Evolutionary conservation across 441 rosid genomes (phyloP).

Genomic region (Mallotus repandus): DNA sequence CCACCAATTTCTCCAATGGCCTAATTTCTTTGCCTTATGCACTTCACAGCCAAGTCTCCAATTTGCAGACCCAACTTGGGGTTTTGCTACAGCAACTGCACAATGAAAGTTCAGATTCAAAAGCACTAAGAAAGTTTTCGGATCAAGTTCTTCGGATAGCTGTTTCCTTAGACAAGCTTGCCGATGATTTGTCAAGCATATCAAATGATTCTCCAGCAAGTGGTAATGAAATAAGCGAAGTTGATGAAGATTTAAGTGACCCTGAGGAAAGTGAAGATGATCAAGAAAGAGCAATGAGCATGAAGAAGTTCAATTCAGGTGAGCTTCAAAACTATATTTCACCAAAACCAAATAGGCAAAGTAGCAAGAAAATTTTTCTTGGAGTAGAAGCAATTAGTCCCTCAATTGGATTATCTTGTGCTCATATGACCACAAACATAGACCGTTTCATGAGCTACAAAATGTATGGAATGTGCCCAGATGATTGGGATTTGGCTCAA

Average conservation of each 20-base stretch:
- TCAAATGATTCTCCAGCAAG: conserved; percentile 17
- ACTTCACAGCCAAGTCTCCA: conserved; percentile 36
- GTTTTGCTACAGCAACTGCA: conserved; percentile 43
- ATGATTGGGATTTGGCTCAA: conserved; percentile 46
- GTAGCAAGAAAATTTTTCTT: conserved; percentile 43
- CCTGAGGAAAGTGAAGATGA: conserved; percentile 31
- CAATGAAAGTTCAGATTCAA: conserved; percentile 25
- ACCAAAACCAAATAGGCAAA: conserved; percentile 39
- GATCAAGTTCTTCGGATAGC: conserved; percentile 47
- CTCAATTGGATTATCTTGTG: conserved; percentile 42
- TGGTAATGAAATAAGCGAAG: conserved; percentile 29
- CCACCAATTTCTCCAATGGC: conserved; percentile 6
- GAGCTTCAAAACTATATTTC: conserved; percentile 44
- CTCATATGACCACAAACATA: conserved; percentile 27
- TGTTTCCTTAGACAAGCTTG: conserved; percentile 45
- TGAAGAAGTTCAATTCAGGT: conserved; percentile 33
- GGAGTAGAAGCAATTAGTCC: conserved; percentile 49
- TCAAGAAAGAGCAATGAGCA: conserved; percentile 23
- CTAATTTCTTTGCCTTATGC: conserved; percentile 23
- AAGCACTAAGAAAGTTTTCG: conserved; percentile 33
- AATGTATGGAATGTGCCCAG: conserved; percentile 41
- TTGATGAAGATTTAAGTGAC: conserved; percentile 34
- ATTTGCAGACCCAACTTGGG: conserved; percentile 41
- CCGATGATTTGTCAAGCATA: conserved; percentile 25
- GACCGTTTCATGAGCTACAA: conserved; percentile 46